These are phyloP conservation scores for Tillandsia fasciculata DNA, from an alignment of 176 grass and related monocot genomes.

Conservation along the genomic window DNA sequence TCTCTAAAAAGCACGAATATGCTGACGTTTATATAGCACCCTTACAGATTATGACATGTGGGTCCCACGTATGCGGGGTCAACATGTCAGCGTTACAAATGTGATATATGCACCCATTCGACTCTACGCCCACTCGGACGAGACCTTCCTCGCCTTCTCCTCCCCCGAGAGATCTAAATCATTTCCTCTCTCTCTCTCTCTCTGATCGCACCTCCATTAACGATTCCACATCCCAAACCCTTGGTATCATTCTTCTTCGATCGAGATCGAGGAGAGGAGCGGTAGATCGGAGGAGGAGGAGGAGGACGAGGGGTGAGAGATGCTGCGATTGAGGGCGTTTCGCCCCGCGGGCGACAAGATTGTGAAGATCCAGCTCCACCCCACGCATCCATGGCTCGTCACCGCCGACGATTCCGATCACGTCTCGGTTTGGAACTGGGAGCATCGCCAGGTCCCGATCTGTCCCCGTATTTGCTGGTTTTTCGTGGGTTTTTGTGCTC, in stretches of 20 bases:
- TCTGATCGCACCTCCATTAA: background rate
- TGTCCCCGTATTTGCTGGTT: background rate
- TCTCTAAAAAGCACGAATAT: too few species aligned
- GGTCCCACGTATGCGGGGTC: too few species aligned
- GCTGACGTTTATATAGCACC: too few species aligned
- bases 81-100: too few species aligned
- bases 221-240: background rate
- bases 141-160: background rate
- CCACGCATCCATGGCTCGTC: slow-evolving; percentile 95
- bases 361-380: slow-evolving; percentile 98
- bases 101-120: background rate
- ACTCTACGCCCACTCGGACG: slow-evolving; percentile 10
- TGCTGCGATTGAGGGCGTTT: slow-evolving; percentile 97
- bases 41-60: too few species aligned
- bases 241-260: background rate
- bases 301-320: slow-evolving; percentile 26
- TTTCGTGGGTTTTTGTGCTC: background rate
- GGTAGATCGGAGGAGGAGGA: background rate
- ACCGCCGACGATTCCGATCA: slow-evolving; percentile 87
- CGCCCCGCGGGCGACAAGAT: slow-evolving; percentile 86
- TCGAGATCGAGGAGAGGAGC: too few species aligned
- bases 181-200: background rate
- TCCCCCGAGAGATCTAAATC: slow-evolving; percentile 18
- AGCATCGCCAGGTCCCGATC: slow-evolving; percentile 74
- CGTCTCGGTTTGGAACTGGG: slow-evolving; percentile 96